These are phyloP conservation scores for Pythium aphanidermatum DNA, from an alignment of 352 stramenopile genomes.

Conservation along the genomic window DNA sequence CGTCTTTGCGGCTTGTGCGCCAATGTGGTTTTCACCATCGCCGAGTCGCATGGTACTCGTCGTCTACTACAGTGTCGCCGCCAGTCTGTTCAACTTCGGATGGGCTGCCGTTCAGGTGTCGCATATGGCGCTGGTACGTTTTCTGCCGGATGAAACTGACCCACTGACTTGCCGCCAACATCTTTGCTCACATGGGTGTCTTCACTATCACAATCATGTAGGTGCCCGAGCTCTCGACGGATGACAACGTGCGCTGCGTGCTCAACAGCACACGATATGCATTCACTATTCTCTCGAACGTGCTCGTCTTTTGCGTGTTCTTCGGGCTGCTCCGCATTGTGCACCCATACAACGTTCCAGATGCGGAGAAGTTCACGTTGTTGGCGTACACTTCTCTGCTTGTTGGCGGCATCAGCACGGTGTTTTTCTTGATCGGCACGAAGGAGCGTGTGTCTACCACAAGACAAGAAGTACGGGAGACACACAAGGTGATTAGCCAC, in stretches of 20 bases:
- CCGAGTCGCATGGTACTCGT: conserved; percentile 58
- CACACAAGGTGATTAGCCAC: conserved; percentile 20
- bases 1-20: conserved; percentile 64
- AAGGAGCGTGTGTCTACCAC: conserved; percentile 41
- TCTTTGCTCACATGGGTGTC: no score
- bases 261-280: conserved; percentile 81
- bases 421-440: conserved; percentile 65
- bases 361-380: conserved; percentile 71
- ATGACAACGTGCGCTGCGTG: conserved; percentile 76
- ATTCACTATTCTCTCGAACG: conserved; percentile 86
- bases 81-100: conserved; percentile 80
- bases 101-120: conserved; percentile 82
- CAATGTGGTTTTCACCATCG: conserved; percentile 42
- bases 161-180: no score
- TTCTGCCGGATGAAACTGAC: neutral
- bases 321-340: conserved; percentile 58
- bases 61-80: conserved; percentile 68
- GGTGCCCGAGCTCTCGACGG: conserved; percentile 65
- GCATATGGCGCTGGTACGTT: conserved; percentile 76
- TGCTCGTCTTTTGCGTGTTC: conserved; percentile 78
- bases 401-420: conserved; percentile 50
- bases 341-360: conserved; percentile 50
- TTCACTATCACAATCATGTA: no score
- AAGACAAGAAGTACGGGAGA: conserved; percentile 20
- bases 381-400: conserved; percentile 66